Evolutionary conservation across 2,329 filamentous ascomycete species (phyloP).

Genomic region (Aspergillus spinulosporus): DNA sequence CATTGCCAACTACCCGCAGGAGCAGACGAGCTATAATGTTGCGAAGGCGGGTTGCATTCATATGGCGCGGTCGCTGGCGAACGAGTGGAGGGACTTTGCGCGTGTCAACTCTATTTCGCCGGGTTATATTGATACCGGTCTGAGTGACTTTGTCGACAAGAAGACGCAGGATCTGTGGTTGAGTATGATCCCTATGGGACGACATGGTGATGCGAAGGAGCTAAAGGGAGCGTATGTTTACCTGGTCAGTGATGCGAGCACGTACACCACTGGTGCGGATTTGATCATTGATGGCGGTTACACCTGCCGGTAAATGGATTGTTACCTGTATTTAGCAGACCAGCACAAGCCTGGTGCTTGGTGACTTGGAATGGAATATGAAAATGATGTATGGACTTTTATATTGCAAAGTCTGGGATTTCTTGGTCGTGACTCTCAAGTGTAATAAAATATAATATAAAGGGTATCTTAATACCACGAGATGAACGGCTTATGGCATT

Average conservation of each 20-base stretch:
- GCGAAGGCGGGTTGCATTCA: conserved; percentile 69
- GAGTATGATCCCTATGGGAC: conserved; percentile 61
- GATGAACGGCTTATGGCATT: too few species aligned
- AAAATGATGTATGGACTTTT: conserved; percentile 2
- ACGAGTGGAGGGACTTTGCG: conserved; percentile 70
- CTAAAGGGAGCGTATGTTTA: conserved; percentile 62
- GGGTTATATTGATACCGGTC: conserved; percentile 67
- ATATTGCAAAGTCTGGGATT: background rate
- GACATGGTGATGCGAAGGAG: conserved; percentile 65
- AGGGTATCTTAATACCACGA: too few species aligned
- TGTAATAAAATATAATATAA: too few species aligned
- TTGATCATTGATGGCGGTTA: conserved; percentile 54
- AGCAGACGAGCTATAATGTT: conserved; percentile 66
- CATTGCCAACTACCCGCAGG: conserved; percentile 60
- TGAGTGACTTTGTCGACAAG: conserved; percentile 65
- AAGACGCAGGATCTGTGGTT: conserved; percentile 59
- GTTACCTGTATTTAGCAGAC: background rate
- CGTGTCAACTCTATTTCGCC: conserved; percentile 68
- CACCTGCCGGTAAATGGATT: conserved; percentile 39
- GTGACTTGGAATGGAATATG: background rate
- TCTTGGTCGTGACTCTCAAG: too few species aligned
- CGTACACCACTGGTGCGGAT: conserved; percentile 53
- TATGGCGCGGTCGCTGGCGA: conserved; percentile 63
- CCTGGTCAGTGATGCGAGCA: conserved; percentile 49
- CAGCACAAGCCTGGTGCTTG: background rate